Evolutionary conservation across 208 protist species (phyloP).

Genomic region (Trypanosoma cruzi): DNA sequence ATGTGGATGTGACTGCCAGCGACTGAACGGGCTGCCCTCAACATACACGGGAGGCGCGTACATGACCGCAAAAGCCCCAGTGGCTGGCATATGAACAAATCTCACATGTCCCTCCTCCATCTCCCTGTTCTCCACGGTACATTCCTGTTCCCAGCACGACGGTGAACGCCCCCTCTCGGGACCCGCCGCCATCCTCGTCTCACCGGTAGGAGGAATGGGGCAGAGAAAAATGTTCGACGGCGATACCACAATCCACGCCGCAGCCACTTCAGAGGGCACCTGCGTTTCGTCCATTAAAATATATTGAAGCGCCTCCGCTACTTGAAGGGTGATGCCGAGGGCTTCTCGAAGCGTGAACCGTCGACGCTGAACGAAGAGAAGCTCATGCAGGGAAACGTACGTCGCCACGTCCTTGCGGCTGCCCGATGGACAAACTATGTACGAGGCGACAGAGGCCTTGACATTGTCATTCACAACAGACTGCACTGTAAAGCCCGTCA

Average conservation of each 20-base stretch:
- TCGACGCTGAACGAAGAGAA: slow-evolving; percentile 41
- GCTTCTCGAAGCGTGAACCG: slow-evolving; percentile 43
- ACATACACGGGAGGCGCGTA: slow-evolving; percentile 42
- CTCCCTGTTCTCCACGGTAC: neutral
- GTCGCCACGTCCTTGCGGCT: neutral
- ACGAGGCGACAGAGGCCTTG: too few species aligned
- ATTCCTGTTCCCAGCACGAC: neutral
- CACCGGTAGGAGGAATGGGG: neutral
- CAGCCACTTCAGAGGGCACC: slow-evolving; percentile 40
- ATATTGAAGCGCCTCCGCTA: slow-evolving; percentile 72
- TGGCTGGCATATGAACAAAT: slow-evolving; percentile 14
- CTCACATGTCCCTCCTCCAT: neutral
- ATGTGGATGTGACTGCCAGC: slow-evolving; percentile 66
- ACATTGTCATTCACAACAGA: neutral
- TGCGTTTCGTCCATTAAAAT: slow-evolving; percentile 54
- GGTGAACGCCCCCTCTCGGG: neutral
- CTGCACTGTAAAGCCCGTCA: slow-evolving; percentile 5
- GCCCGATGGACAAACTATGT: neutral
- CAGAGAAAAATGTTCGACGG: slow-evolving; percentile 63
- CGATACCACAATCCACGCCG: slow-evolving; percentile 50
- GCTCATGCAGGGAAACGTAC: slow-evolving; percentile 24
- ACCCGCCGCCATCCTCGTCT: neutral
- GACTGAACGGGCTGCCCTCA: slow-evolving; percentile 38
- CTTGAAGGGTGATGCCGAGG: slow-evolving; percentile 52
- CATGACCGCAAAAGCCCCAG: slow-evolving; percentile 22